A percentile compares a stretch with the other conserved stretches of the same genome.
phyloP scores from a whole-genome alignment of 1,139 yeast species.

The Saccharomyces pastorianus region DNA sequence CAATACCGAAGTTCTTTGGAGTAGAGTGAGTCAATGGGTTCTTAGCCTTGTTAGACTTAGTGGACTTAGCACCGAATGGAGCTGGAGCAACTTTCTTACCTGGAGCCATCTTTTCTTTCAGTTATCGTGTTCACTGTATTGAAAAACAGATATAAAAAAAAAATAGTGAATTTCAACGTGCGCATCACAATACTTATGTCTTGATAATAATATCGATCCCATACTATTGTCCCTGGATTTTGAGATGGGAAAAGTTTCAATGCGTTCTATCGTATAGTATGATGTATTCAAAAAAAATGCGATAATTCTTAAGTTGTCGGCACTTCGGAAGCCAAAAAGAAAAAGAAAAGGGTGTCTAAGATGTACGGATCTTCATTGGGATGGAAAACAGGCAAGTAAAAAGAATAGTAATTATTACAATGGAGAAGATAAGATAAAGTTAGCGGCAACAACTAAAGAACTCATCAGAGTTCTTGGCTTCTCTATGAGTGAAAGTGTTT shows the following conservation, averaged over 20 bases:
- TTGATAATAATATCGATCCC: neutral
- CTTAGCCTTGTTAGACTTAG: slow-evolving; percentile 38
- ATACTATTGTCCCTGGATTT: neutral
- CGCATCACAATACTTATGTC: neutral
- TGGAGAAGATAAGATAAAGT: neutral
- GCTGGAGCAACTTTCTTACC: slow-evolving; percentile 86
- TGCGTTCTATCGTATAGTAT: neutral
- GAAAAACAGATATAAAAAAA: neutral
- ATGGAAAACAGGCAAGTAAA: neutral
- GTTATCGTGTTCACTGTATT: neutral
- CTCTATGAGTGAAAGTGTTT: neutral
- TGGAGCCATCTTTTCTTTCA: slow-evolving; percentile 46
- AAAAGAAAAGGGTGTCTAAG: neutral
- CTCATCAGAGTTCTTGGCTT: neutral
- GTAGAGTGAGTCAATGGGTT: slow-evolving; percentile 81
- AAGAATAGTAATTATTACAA: neutral
- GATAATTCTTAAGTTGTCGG: no score
- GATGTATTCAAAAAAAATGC: neutral
- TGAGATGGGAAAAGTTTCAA: neutral
- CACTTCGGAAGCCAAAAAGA: no score
- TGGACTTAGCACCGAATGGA: slow-evolving; percentile 54
- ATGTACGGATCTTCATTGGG: neutral
- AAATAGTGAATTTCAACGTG: neutral
- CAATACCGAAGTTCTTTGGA: slow-evolving; percentile 93
- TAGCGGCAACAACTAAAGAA: neutral